Conservation (phyloP, 2,329 filamentous ascomycete genomes). For the Calonectria leucothoes region DNA sequence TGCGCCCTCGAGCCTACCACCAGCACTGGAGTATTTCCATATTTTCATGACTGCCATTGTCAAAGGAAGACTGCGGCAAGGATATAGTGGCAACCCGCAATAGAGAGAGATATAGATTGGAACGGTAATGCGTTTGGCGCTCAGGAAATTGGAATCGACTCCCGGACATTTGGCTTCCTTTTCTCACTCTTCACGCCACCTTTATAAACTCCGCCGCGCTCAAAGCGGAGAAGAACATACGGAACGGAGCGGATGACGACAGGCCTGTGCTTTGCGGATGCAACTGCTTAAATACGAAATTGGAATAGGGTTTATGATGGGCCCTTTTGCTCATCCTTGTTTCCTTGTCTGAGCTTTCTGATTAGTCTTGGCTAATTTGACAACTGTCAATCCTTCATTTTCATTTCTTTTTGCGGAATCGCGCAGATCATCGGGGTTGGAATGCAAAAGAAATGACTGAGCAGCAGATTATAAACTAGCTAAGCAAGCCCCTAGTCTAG, state of each 20-base stretch:
- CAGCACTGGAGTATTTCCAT: slow-evolving; percentile 3
- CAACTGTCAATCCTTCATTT: not conserved
- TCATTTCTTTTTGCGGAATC: no score
- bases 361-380: not conserved
- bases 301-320: not conserved
- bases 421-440: not conserved
- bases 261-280: not conserved
- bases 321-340: not conserved
- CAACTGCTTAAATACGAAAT: not conserved
- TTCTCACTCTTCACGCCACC: not conserved
- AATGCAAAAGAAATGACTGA: not conserved
- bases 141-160: not conserved
- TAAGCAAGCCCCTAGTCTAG: not conserved
- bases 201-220: not conserved
- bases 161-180: not conserved
- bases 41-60: not conserved
- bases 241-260: not conserved
- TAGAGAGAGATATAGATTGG: no score
- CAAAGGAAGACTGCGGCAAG: not conserved
- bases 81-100: not conserved
- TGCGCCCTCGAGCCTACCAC: not conserved
- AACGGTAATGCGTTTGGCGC: not conserved
- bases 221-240: not conserved
- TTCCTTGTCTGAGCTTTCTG: not conserved
- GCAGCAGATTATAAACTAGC: not conserved